Conservation (phyloP, 2,329 filamentous ascomycete genomes). For the Hypoxylon sp. region DNA sequence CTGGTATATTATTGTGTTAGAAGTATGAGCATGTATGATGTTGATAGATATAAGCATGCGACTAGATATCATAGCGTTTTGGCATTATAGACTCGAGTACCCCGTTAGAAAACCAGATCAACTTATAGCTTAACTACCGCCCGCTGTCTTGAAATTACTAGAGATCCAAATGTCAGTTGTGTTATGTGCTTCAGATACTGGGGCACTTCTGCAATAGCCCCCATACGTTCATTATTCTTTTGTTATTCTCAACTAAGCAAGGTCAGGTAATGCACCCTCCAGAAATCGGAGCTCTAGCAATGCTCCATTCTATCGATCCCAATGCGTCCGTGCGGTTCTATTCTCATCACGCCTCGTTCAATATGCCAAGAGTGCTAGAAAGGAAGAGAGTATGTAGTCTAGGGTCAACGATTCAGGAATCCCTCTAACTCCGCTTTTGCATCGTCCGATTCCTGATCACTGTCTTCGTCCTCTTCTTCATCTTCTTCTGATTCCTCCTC, state of each 20-base stretch:
- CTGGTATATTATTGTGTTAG: not conserved
- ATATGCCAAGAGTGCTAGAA: slow-evolving; percentile 15
- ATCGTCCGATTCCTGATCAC: slow-evolving; percentile 60
- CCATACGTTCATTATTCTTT: slow-evolving; percentile 7
- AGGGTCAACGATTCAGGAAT: slow-evolving; percentile 52
- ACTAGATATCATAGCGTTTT: slow-evolving; percentile 24
- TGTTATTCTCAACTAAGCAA: slow-evolving; percentile 9
- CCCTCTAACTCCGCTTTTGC: slow-evolving; percentile 58
- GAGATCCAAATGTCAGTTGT: not conserved
- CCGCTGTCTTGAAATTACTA: too few relatives aligned
- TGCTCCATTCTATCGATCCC: slow-evolving; percentile 23
- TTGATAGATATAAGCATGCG: slow-evolving; percentile 6
- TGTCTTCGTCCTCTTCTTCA: slow-evolving; percentile 64
- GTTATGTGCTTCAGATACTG: not conserved
- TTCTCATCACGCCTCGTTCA: slow-evolving; percentile 4
- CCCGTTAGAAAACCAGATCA: not conserved
- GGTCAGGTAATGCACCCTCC: not conserved
- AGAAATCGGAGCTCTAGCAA: slow-evolving; percentile 6
- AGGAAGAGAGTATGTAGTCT: not conserved
- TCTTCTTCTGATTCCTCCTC: slow-evolving; percentile 63
- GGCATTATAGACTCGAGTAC: slow-evolving; percentile 19
- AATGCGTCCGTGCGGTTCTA: slow-evolving; percentile 28
- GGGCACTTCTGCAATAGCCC: not conserved
- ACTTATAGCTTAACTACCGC: too few relatives aligned
- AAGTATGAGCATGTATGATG: not conserved